Percentiles rank a stretch among this genome's conserved stretches.
These are phyloP conservation scores for Fraxinus quadrangulata DNA, from an alignment of 257 asterid species.

Conservation along the genomic window DNA sequence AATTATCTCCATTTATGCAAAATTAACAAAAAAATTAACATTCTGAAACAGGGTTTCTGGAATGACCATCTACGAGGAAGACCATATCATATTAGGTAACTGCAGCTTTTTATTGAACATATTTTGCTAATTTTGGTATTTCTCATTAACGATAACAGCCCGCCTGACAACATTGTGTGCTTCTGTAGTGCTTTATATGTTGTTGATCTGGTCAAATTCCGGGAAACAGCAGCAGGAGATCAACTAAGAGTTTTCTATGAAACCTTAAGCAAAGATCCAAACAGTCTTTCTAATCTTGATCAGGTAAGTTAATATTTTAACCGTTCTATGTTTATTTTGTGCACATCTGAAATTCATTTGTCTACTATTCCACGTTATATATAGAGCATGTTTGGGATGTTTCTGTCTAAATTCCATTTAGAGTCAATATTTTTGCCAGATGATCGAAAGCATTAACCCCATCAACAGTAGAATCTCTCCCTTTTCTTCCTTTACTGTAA, in stretches of 20 bases:
- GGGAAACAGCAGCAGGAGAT: conserved; percentile 99
- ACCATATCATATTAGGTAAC: conserved; percentile 93
- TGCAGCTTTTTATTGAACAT: background rate
- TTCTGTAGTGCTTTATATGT: conserved; percentile 87
- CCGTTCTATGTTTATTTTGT: background rate
- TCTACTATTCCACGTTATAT: background rate
- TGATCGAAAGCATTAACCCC: background rate
- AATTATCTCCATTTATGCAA: conserved; percentile 14
- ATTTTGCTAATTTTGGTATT: conserved; percentile 19
- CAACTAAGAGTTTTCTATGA: conserved; percentile 88
- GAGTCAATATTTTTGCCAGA: background rate
- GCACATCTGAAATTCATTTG: background rate
- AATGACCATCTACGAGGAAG: conserved; percentile 94
- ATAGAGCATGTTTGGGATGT: background rate
- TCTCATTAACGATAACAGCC: conserved; percentile 13
- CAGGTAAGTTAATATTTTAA: conserved; percentile 58
- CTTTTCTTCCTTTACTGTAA: conserved; percentile 22
- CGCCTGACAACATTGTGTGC: conserved; percentile 32
- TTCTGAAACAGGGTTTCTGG: conserved; percentile 89
- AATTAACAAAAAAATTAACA: conserved; percentile 8
- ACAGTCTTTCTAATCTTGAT: conserved; percentile 97
- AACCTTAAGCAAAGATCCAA: conserved; percentile 98
- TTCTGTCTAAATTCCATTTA: background rate
- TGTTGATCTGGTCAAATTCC: conserved; percentile 88
- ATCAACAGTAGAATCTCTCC: background rate